Evolutionary conservation across 2,329 filamentous ascomycete species (phyloP).

Genomic region (Fusarium sororula): DNA sequence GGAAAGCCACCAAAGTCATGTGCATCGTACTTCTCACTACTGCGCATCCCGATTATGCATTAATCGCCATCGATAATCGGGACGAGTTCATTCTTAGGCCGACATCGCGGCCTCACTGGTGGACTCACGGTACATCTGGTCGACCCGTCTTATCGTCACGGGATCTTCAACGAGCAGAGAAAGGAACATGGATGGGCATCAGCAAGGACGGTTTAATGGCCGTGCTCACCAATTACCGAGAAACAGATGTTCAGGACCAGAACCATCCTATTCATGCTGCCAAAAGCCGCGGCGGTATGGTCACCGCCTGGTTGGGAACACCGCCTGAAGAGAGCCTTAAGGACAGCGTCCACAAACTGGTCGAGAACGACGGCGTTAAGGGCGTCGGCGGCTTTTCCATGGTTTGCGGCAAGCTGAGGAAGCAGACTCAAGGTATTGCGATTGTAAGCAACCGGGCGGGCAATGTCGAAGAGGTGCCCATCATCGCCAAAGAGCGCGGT

Average conservation of each 20-base stretch:
- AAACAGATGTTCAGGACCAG: slow-evolving; percentile 59
- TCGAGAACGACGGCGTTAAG: slow-evolving; percentile 62
- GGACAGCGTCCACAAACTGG: slow-evolving; percentile 61
- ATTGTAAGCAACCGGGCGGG: slow-evolving; percentile 70
- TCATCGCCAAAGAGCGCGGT: slow-evolving; percentile 62
- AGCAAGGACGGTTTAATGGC: slow-evolving; percentile 68
- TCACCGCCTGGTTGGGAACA: slow-evolving; percentile 68
- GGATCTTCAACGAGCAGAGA: slow-evolving; percentile 69
- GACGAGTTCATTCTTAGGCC: slow-evolving; percentile 76
- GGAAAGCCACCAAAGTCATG: slow-evolving; percentile 57
- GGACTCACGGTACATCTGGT: slow-evolving; percentile 58
- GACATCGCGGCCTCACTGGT: slow-evolving; percentile 72
- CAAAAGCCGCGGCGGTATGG: slow-evolving; percentile 70
- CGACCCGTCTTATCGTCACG: slow-evolving; percentile 65
- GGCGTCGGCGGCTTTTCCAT: slow-evolving; percentile 74
- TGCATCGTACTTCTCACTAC: slow-evolving; percentile 82
- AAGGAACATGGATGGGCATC: slow-evolving; percentile 73
- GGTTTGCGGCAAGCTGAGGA: slow-evolving; percentile 68
- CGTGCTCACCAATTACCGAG: slow-evolving; percentile 73
- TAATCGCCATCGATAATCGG: slow-evolving; percentile 81
- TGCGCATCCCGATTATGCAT: slow-evolving; percentile 76
- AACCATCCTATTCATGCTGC: slow-evolving; percentile 62
- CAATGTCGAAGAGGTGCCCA: slow-evolving; percentile 63
- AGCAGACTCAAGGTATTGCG: slow-evolving; percentile 61
- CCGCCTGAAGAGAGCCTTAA: slow-evolving; percentile 57